Conservation (phyloP, 768 basidiomycete genomes). For the Panus rudis region DNA sequence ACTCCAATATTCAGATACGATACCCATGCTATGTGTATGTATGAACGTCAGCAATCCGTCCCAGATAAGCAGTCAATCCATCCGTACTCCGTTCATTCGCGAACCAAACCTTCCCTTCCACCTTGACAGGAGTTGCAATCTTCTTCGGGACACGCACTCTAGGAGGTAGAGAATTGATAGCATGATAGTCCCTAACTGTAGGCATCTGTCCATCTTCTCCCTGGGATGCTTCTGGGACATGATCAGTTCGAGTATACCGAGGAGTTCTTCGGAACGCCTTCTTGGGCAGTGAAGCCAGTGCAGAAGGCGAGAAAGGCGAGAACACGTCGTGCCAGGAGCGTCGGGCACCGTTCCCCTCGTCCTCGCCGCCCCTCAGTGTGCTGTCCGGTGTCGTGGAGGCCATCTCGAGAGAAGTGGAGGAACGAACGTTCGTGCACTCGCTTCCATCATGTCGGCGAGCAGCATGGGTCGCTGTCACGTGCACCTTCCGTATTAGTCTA, state of each 20-base stretch:
- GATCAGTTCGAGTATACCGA: slow-evolving; percentile 63
- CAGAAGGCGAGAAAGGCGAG: slow-evolving; percentile 64
- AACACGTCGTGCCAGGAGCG: slow-evolving; percentile 58
- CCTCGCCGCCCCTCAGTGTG: slow-evolving; percentile 1
- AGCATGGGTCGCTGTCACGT: no score
- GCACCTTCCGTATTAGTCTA: no score
- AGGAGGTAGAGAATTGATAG: slow-evolving; percentile 58
- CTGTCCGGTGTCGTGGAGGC: slow-evolving; percentile 1
- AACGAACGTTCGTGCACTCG: no score
- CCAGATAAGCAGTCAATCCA: slow-evolving; percentile 11
- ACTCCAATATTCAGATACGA: slow-evolving; percentile 86
- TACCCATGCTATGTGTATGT: slow-evolving; percentile 89
- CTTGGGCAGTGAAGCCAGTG: slow-evolving; percentile 43
- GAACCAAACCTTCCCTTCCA: slow-evolving; percentile 97
- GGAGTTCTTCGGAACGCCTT: slow-evolving; percentile 28
- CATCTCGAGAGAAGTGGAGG: no score
- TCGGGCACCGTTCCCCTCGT: slow-evolving; percentile 25
- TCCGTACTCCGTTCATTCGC: slow-evolving; percentile 85
- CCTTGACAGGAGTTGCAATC: slow-evolving; percentile 71
- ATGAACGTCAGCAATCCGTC: background rate
- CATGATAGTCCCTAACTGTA: slow-evolving; percentile 65
- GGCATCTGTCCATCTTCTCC: slow-evolving; percentile 49
- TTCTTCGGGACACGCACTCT: slow-evolving; percentile 77
- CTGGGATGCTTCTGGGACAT: slow-evolving; percentile 55
- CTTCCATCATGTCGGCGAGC: no score